phyloP scores from a whole-genome alignment of 495 filamentous ascomycete species.

The Daldinia caldariorum region DNA sequence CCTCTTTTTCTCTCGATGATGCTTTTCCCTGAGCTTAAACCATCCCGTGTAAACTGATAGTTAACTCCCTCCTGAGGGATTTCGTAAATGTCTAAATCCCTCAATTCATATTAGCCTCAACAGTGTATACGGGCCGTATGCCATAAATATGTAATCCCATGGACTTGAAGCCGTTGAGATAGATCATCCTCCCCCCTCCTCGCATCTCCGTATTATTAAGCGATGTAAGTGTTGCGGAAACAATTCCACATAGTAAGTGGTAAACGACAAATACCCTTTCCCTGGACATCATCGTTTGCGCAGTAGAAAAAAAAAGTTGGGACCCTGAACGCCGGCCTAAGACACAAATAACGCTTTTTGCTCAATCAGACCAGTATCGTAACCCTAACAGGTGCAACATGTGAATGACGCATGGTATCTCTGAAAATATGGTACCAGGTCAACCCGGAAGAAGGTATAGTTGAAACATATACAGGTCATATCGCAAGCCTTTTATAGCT shows the following conservation, averaged over 20 bases:
- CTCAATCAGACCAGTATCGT: conserved; percentile 18
- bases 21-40: too few relatives aligned
- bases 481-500: neutral
- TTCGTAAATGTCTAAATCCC: too few relatives aligned
- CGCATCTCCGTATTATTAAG: conserved; percentile 23
- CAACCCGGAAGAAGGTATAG: conserved; percentile 6
- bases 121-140: too few relatives aligned
- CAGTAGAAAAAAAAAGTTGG: neutral
- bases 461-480: conserved; percentile 11
- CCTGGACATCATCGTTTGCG: neutral
- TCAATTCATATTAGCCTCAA: neutral
- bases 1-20: too few relatives aligned
- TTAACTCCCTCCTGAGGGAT: too few relatives aligned
- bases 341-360: conserved; percentile 27
- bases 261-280: conserved; percentile 1
- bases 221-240: neutral
- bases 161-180: neutral
- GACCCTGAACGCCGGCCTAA: conserved; percentile 11
- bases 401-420: conserved; percentile 19
- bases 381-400: conserved; percentile 28
- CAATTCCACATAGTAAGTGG: neutral
- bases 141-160: too few relatives aligned
- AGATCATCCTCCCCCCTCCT: neutral
- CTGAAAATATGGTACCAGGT: neutral
- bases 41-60: too few relatives aligned